A percentile compares a stretch with the other conserved stretches of the same genome.
These are phyloP conservation scores for Globomyces pollinis-pini DNA, from an alignment of 192 early-diverging fungal genomes.

Conservation along the genomic window DNA sequence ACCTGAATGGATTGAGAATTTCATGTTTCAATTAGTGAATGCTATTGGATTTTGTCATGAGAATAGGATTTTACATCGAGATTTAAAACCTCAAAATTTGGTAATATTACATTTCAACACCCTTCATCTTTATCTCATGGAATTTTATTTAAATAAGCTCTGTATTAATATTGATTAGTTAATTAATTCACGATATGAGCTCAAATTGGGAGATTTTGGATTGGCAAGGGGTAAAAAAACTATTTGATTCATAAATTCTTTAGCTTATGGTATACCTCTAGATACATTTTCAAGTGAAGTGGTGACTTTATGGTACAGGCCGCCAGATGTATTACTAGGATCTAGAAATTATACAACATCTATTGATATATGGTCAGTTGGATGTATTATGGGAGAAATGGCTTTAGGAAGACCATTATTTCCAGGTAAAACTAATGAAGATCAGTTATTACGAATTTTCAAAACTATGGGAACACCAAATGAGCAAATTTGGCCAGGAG, in stretches of 20 bases:
- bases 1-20: constrained; percentile 58
- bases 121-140: too few species aligned
- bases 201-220: constrained; percentile 80
- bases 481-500: constrained; percentile 34
- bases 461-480: constrained; percentile 60
- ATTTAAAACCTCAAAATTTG: constrained; percentile 58
- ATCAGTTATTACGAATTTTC: constrained; percentile 78
- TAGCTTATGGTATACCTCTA: constrained; percentile 93
- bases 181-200: constrained; percentile 70
- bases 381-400: constrained; percentile 72
- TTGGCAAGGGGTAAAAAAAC: too few species aligned
- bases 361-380: constrained; percentile 94
- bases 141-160: too few species aligned
- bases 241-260: constrained; percentile 21
- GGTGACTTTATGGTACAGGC: constrained; percentile 95
- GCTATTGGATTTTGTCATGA: constrained; percentile 83
- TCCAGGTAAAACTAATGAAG: constrained; percentile 66
- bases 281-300: constrained; percentile 83
- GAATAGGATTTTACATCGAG: constrained; percentile 73
- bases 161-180: too few species aligned
- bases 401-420: constrained; percentile 70
- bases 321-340: constrained; percentile 94
- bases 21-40: constrained; percentile 79
- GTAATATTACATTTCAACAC: too few species aligned
- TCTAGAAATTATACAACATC: constrained; percentile 86